These are phyloP conservation scores for Torrubiella hemipterigena DNA, from an alignment of 2,329 filamentous ascomycete species.

Conservation along the genomic window DNA sequence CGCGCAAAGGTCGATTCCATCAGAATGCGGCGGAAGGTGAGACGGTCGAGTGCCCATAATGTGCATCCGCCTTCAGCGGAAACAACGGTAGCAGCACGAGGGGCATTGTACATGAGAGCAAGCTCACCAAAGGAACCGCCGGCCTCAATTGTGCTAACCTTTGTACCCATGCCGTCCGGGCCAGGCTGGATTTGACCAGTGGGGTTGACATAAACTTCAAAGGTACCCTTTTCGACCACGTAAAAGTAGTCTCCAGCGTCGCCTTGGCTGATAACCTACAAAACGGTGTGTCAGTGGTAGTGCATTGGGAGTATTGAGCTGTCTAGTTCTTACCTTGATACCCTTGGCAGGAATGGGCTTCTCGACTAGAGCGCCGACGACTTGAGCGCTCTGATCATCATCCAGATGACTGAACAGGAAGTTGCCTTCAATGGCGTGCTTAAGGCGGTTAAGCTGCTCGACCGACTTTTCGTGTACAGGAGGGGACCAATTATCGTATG, in stretches of 20 bases:
- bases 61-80: constrained; percentile 68
- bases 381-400: constrained; percentile 79
- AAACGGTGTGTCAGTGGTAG: constrained; percentile 12
- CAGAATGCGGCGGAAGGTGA: constrained; percentile 93
- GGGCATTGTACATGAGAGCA: constrained; percentile 97
- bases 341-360: constrained; percentile 91
- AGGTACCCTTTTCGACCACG: constrained; percentile 80
- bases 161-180: constrained; percentile 66
- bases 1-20: constrained; percentile 98
- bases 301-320: neutral
- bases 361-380: constrained; percentile 83
- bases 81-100: constrained; percentile 85
- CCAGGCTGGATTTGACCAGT: constrained; percentile 69
- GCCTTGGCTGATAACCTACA: constrained; percentile 83
- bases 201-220: constrained; percentile 82
- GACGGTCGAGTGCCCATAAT: constrained; percentile 86
- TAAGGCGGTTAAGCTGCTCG: constrained; percentile 71
- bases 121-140: constrained; percentile 95
- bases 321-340: constrained; percentile 41
- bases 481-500: constrained; percentile 81
- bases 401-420: constrained; percentile 92
- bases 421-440: constrained; percentile 72
- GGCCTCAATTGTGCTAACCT: constrained; percentile 70
- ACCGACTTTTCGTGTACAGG: constrained; percentile 72
- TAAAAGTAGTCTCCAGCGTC: constrained; percentile 98